These are phyloP conservation scores for Tolypocladium ophioglossoides DNA, from an alignment of 2,329 filamentous ascomycete genomes.

Conservation along the genomic window DNA sequence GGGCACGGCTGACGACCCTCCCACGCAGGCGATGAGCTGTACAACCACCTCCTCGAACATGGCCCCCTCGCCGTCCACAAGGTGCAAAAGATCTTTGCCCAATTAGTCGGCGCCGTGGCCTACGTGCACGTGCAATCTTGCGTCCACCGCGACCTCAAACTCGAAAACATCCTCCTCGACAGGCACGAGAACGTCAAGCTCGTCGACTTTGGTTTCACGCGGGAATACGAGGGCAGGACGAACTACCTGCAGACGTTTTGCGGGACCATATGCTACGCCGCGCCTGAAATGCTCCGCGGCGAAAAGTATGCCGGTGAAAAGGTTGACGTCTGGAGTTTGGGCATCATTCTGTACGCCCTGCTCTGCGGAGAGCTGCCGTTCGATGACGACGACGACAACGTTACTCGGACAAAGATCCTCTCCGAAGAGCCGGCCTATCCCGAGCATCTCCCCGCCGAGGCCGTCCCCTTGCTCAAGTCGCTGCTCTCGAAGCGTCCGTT, in stretches of 20 bases:
- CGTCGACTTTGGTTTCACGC: slow-evolving; percentile 94
- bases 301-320: slow-evolving; percentile 98
- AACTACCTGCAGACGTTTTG: slow-evolving; percentile 97
- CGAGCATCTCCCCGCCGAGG: slow-evolving; percentile 66
- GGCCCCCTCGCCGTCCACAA: slow-evolving; percentile 76
- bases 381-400: slow-evolving; percentile 87
- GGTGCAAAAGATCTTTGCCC: slow-evolving; percentile 91
- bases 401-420: slow-evolving; percentile 77
- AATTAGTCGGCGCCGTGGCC: slow-evolving; percentile 85
- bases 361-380: slow-evolving; percentile 83
- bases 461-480: slow-evolving; percentile 62
- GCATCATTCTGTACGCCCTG: slow-evolving; percentile 75
- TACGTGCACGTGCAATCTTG: slow-evolving; percentile 95
- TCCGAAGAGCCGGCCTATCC: slow-evolving; percentile 79
- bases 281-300: slow-evolving; percentile 95
- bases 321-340: slow-evolving; percentile 91
- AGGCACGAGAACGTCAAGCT: slow-evolving; percentile 96
- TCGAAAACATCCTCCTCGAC: slow-evolving; percentile 84
- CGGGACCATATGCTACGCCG: slow-evolving; percentile 94
- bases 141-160: slow-evolving; percentile 91
- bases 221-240: slow-evolving; percentile 90
- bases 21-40: slow-evolving; percentile 75
- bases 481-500: slow-evolving; percentile 89
- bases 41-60: slow-evolving; percentile 86
- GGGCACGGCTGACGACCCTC: slow-evolving; percentile 13